Evolutionary conservation across 2,329 filamentous ascomycete genomes (phyloP).

Genomic region (Xylariaceae sp.): DNA sequence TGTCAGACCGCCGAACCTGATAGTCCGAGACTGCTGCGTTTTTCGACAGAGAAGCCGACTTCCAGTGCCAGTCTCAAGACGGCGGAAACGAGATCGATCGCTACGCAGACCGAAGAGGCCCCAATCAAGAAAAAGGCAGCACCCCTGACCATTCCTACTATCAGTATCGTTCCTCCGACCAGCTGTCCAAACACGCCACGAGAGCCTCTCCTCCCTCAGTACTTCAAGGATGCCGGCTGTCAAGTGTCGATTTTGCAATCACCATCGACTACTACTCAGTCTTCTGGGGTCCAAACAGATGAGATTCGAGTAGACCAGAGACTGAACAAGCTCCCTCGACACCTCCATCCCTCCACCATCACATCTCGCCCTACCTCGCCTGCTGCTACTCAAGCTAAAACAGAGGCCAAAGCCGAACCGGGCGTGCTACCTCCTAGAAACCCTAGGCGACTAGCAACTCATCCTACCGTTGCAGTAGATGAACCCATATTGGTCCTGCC

Average conservation of each 20-base stretch:
- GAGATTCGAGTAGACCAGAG: slow-evolving; percentile 80
- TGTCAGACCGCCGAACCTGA: slow-evolving; percentile 59
- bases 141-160: slow-evolving; percentile 65
- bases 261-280: slow-evolving; percentile 43
- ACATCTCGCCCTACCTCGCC: slow-evolving; percentile 56
- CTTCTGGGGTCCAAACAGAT: slow-evolving; percentile 71
- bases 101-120: slow-evolving; percentile 56
- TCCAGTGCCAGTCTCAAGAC: slow-evolving; percentile 28
- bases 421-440: slow-evolving; percentile 54
- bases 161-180: slow-evolving; percentile 82
- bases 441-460: slow-evolving; percentile 49
- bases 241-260: slow-evolving; percentile 61
- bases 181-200: slow-evolving; percentile 77
- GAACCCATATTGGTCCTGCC: slow-evolving; percentile 50
- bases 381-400: slow-evolving; percentile 29
- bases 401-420: slow-evolving; percentile 42
- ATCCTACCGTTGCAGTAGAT: slow-evolving; percentile 33
- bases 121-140: slow-evolving; percentile 24
- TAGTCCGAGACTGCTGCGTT: slow-evolving; percentile 60
- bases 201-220: slow-evolving; percentile 69
- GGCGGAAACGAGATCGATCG: slow-evolving; percentile 46
- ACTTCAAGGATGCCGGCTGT: slow-evolving; percentile 74
- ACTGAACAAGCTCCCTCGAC: slow-evolving; percentile 65
- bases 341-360: slow-evolving; percentile 75
- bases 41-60: slow-evolving; percentile 40